These are phyloP conservation scores for Hortiboletus campestris DNA, from an alignment of 768 basidiomycete species.

Conservation along the genomic window DNA sequence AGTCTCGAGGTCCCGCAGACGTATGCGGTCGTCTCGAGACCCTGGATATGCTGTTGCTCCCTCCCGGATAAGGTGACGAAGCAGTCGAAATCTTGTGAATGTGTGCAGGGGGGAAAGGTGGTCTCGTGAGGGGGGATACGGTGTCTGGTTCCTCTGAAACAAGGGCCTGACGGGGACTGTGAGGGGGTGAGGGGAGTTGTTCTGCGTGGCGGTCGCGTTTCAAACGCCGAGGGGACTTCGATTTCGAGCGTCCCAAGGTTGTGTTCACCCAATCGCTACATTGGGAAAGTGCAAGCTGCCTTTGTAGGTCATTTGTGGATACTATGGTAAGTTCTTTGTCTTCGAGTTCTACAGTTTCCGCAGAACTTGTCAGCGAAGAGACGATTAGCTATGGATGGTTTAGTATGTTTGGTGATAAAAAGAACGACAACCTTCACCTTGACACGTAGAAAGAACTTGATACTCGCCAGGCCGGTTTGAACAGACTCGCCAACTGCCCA, in stretches of 20 bases:
- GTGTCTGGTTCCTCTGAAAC: conserved; percentile 8
- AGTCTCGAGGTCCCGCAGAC: conserved; percentile 69
- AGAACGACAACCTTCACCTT: conserved; percentile 47
- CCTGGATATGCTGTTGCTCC: conserved; percentile 29
- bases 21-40: conserved; percentile 62
- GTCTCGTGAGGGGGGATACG: conserved; percentile 2
- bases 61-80: conserved; percentile 31
- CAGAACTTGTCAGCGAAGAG: conserved; percentile 42
- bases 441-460: conserved; percentile 68
- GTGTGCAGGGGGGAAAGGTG: conserved; percentile 16
- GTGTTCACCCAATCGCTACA: conserved; percentile 45
- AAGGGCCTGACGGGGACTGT: conserved; percentile 23
- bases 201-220: conserved; percentile 32
- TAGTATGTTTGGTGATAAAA: conserved; percentile 11
- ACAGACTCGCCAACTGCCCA: conserved; percentile 84
- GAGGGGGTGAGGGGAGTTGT: conserved; percentile 42
- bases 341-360: conserved; percentile 67
- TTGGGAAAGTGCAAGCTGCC: conserved; percentile 60
- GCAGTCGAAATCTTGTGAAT: conserved; percentile 29
- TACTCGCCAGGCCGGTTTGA: conserved; percentile 57
- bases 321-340: conserved; percentile 66
- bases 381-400: conserved; percentile 43
- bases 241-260: conserved; percentile 44
- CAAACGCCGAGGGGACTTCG: conserved; percentile 53
- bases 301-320: conserved; percentile 69